Evolutionary conservation across 208 protist genomes (phyloP).

Genomic region (Acanthamoeba castellanii): DNA sequence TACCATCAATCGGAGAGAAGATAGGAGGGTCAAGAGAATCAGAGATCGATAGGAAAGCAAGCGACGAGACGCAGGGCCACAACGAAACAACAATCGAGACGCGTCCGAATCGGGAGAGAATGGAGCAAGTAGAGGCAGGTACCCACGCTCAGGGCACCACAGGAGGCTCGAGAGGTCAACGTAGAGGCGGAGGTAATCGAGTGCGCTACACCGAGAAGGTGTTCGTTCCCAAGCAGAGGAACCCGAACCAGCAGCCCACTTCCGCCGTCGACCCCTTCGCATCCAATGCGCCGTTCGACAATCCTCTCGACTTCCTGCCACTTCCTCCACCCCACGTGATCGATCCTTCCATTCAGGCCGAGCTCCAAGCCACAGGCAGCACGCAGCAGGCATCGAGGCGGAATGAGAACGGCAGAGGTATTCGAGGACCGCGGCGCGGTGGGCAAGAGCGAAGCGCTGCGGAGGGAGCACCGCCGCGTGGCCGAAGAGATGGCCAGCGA

Average conservation of each 20-base stretch:
- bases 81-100: neutral
- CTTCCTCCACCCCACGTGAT: neutral
- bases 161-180: neutral
- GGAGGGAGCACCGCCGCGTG: neutral
- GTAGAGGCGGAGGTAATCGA: neutral
- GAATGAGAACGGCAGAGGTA: neutral
- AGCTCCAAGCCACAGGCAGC: neutral
- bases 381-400: neutral
- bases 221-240: constrained; percentile 11
- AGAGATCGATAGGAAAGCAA: neutral
- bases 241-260: neutral
- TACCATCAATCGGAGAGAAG: too few species aligned
- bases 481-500: neutral
- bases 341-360: neutral
- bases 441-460: neutral
- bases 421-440: neutral
- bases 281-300: neutral
- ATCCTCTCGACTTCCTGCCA: neutral
- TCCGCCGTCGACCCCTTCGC: neutral
- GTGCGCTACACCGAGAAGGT: constrained; percentile 11
- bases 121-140: neutral
- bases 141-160: neutral
- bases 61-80: neutral
- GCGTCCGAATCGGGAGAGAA: neutral
- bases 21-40: neutral